Percentiles rank a stretch among this genome's conserved stretches.
phyloP scores from a whole-genome alignment of 768 basidiomycete genomes.

The Psilocybe sp. region DNA sequence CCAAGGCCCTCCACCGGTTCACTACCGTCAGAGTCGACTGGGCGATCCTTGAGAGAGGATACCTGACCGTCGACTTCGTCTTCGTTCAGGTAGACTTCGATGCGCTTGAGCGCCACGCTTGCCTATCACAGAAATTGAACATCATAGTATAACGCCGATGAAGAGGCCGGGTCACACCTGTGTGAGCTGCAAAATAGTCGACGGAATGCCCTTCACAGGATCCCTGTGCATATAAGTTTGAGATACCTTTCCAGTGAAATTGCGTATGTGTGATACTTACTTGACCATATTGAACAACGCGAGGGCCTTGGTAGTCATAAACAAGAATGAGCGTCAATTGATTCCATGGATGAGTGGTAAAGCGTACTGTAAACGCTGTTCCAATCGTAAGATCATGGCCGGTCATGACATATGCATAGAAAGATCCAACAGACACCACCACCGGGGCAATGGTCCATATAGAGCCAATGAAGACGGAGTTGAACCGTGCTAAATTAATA shows the following conservation, averaged over 20 bases:
- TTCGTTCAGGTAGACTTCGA: conserved; percentile 64
- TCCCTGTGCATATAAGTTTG: too few relatives aligned
- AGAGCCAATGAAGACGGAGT: conserved; percentile 65
- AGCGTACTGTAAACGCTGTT: conserved; percentile 29
- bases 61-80: conserved; percentile 69
- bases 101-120: conserved; percentile 65
- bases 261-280: conserved; percentile 20
- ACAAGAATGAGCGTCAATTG: not conserved
- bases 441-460: conserved; percentile 80
- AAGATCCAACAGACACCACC: conserved; percentile 75
- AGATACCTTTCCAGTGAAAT: too few relatives aligned
- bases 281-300: conserved; percentile 85
- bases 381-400: conserved; percentile 69
- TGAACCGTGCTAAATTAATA: conserved; percentile 52
- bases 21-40: conserved; percentile 22
- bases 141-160: too few relatives aligned
- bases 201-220: too few relatives aligned
- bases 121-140: conserved; percentile 79
- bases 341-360: not conserved
- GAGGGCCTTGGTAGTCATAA: conserved; percentile 47
- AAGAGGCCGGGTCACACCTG: conserved; percentile 38
- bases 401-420: conserved; percentile 68
- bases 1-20: conserved; percentile 43
- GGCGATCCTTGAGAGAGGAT: conserved; percentile 51
- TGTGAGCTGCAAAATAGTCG: too few relatives aligned